Evolutionary conservation across 257 asterid genomes (phyloP).

Genomic region (Nyctanthes arbortristis): DNA sequence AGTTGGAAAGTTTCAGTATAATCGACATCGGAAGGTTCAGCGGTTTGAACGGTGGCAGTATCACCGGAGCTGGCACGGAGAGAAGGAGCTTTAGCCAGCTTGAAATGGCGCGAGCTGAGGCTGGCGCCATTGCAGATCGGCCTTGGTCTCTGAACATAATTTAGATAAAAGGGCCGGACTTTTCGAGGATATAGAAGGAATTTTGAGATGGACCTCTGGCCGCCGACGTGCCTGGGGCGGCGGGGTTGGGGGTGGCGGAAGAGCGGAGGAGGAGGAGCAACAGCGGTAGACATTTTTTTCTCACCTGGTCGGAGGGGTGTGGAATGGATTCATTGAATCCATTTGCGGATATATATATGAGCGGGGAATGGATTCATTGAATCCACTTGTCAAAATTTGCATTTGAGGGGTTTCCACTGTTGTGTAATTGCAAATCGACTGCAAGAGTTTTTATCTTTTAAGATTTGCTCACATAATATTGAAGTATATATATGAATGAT

Average conservation of each 20-base stretch:
- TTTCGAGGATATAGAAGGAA: slow-evolving; percentile 24
- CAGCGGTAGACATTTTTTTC: slow-evolving; percentile 48
- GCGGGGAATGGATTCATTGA: neutral
- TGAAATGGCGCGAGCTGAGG: slow-evolving; percentile 37
- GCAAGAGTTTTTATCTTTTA: neutral
- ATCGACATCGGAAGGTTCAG: slow-evolving; percentile 44
- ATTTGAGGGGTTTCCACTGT: neutral
- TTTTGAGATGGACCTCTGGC: slow-evolving; percentile 22
- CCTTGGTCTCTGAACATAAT: slow-evolving; percentile 36
- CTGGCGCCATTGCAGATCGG: slow-evolving; percentile 27
- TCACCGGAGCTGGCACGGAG: slow-evolving; percentile 44
- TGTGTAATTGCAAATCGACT: neutral
- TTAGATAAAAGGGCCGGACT: slow-evolving; percentile 27
- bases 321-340: slow-evolving; percentile 3
- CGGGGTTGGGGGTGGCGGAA: slow-evolving; percentile 30
- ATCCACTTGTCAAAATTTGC: neutral
- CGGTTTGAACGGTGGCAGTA: slow-evolving; percentile 45
- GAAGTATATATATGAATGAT: too few relatives aligned
- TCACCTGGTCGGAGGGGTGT: slow-evolving; percentile 9
- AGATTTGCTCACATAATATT: too few relatives aligned
- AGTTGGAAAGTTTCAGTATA: slow-evolving; percentile 44
- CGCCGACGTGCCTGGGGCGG: slow-evolving; percentile 20
- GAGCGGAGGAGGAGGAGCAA: slow-evolving; percentile 39
- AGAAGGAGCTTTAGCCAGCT: slow-evolving; percentile 32
- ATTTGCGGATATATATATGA: slow-evolving; percentile 5